Evolutionary conservation across 768 basidiomycete species (phyloP).

Genomic region (Mycena kentingensis): DNA sequence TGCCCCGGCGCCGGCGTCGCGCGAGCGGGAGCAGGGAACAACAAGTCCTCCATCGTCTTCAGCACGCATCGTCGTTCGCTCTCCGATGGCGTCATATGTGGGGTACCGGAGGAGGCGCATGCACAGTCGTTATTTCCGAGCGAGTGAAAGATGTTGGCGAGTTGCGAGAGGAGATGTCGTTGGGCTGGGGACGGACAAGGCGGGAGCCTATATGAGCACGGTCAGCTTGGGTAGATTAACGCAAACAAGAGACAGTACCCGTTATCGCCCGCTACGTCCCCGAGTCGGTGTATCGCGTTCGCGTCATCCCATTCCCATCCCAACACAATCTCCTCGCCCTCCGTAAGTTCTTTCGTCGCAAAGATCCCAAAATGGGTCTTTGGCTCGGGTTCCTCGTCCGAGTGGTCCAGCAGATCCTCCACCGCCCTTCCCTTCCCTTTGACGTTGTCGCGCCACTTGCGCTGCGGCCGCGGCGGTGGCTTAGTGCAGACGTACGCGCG

Average conservation of each 20-base stretch:
- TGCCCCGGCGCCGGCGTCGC: not conserved
- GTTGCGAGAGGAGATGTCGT: conserved; percentile 59
- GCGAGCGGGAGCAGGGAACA: conserved; percentile 7
- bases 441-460: no score
- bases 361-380: conserved; percentile 69
- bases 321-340: conserved; percentile 83
- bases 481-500: conserved; percentile 32
- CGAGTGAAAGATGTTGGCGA: conserved; percentile 70
- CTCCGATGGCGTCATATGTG: conserved; percentile 25
- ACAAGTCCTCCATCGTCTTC: conserved; percentile 23
- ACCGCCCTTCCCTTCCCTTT: conserved; percentile 19
- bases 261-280: conserved; percentile 60
- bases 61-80: conserved; percentile 10
- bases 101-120: conserved; percentile 62
- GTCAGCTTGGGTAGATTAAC: conserved; percentile 15
- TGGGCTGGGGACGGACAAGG: conserved; percentile 47
- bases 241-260: conserved; percentile 48
- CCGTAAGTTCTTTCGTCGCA: conserved; percentile 70
- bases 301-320: conserved; percentile 98
- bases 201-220: conserved; percentile 9
- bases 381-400: conserved; percentile 20
- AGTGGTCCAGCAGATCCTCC: conserved; percentile 7
- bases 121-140: conserved; percentile 58
- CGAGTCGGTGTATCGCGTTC: conserved; percentile 66
- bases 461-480: no score